phyloP scores from a whole-genome alignment of 768 basidiomycete species.

The Porpolomopsis calyptriformis region DNA sequence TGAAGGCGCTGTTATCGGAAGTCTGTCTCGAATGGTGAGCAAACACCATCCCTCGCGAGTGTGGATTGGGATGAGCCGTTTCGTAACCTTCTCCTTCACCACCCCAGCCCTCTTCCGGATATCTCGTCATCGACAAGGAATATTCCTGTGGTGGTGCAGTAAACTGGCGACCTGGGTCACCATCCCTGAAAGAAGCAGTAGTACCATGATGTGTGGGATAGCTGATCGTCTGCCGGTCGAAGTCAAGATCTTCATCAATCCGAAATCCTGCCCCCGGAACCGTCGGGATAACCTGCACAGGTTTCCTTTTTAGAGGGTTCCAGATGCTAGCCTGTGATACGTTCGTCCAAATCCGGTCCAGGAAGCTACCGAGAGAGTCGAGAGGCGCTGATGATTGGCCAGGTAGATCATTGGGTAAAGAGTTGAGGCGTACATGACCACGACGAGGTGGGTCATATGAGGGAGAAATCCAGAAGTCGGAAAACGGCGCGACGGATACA shows the following conservation, averaged over 20 bases:
- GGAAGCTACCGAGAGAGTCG: too few species aligned
- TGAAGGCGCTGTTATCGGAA: too few species aligned
- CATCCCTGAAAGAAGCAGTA: background rate
- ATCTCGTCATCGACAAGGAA: background rate
- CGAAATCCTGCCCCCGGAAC: background rate
- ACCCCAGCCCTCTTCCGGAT: background rate
- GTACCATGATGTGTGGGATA: background rate
- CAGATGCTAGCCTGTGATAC: too few species aligned
- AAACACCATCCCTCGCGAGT: background rate
- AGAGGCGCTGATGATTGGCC: too few species aligned
- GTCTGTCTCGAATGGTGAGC: background rate
- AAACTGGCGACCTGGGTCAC: background rate
- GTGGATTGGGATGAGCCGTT: background rate
- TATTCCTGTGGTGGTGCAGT: background rate
- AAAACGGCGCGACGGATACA: too few species aligned
- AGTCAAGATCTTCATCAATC: background rate
- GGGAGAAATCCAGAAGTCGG: too few species aligned
- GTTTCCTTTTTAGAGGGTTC: conserved; percentile 1
- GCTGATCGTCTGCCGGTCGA: background rate
- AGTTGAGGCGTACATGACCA: too few species aligned
- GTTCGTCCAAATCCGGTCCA: too few species aligned
- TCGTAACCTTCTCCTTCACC: background rate
- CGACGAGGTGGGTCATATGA: too few species aligned
- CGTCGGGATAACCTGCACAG: background rate
- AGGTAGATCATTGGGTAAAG: too few species aligned